Base-by-base conservation (phyloP, 495 filamentous ascomycete genomes). In the Aspergillus sparsus region DNA sequence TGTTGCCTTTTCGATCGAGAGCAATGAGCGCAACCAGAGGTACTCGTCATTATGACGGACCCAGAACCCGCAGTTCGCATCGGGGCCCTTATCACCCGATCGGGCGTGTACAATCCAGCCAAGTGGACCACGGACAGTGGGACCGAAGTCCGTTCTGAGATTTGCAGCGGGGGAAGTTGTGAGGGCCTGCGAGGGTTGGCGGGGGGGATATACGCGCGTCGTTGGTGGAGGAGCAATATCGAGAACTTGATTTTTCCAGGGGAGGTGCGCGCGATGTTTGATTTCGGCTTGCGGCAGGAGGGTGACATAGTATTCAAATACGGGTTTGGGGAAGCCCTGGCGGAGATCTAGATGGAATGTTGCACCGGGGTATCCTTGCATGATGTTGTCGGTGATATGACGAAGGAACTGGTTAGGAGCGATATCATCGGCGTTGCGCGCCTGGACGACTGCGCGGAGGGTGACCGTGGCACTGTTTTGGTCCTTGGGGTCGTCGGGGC, bases 51-150 rank as follows among this genome's bases (percentile, higher is more conserved):
- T 61, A 56, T 78, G 72, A 9, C 77, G 76, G 10, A 82, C 80
- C 69, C 73, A 84, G 66, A 85, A 78, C 6, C 83, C 81, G 53
- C 77, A 75, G 59, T 85, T 84, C 6, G 78, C 74, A 64, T 86
- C 78, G 7, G 74, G 72, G 0, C 74, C 78, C 59, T 84, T 83
- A 65, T 84, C 82, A 10, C 82, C 82, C 0, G 80, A 83, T 13
- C 81, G 74, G 5, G 75, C 78, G 37, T 80, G 76, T 1, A 74
- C 70, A 44, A 83, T 71, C 66, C 73, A 79, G 33, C 81, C 80
- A 11, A 84, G 62, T 0, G 80, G 78, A 6, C 66, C 74, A 18
- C 61, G 72, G 39, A 55, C 68, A 0, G 77, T 79, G 9, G 77
- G 71, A 6, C 77, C 80, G 63, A 77, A 81, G 46, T 67, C 68